Conservation (phyloP, 2,329 filamentous ascomycete species). For the Coniochaeta sp. region DNA sequence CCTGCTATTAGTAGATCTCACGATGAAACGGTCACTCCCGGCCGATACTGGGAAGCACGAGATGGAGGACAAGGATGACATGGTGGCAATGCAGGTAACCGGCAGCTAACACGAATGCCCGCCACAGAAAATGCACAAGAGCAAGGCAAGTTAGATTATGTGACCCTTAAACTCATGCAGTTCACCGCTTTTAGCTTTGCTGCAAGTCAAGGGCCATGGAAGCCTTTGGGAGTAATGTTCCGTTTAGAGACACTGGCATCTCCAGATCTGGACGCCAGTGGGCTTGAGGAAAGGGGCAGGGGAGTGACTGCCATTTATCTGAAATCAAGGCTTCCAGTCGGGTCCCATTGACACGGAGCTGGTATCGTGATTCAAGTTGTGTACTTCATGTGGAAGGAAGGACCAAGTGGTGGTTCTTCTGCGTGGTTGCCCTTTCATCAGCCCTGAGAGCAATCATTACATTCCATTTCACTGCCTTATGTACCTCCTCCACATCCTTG, state of each 20-base stretch:
- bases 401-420: not conserved
- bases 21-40: not conserved
- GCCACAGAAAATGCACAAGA: not conserved
- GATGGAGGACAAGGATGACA: not conserved
- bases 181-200: not conserved
- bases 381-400: not conserved
- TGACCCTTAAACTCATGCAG: not conserved
- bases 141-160: not conserved
- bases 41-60: not conserved
- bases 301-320: not conserved
- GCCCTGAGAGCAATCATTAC: too few relatives aligned
- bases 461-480: not conserved
- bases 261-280: not conserved
- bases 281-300: not conserved
- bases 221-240: not conserved
- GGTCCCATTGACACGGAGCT: not conserved
- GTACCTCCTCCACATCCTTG: not conserved
- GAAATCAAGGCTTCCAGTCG: not conserved
- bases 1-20: not conserved
- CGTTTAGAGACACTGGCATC: not conserved
- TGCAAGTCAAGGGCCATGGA: not conserved
- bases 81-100: not conserved
- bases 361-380: not conserved
- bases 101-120: not conserved
- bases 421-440: not conserved